These are phyloP conservation scores for Nematodospora valgi DNA, from an alignment of 805 yeast species.

Conservation along the genomic window DNA sequence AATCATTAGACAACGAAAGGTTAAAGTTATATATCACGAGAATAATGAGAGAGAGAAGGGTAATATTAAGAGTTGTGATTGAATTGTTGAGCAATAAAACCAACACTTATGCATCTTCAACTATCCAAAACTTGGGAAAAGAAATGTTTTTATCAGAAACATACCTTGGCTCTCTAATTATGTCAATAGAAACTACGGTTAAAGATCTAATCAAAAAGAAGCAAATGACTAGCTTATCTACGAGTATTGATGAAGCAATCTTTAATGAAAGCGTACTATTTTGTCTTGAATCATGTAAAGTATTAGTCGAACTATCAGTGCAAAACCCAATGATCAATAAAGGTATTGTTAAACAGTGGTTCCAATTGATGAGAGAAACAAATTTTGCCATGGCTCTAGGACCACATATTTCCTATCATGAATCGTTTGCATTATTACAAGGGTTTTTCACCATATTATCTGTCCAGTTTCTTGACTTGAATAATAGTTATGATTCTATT, in stretches of 20 bases:
- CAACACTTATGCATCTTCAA: slow-evolving; percentile 24
- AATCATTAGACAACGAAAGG: slow-evolving; percentile 24
- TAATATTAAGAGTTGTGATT: slow-evolving; percentile 40
- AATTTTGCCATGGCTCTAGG: slow-evolving; percentile 24
- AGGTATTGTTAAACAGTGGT: slow-evolving; percentile 50
- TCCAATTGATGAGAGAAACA: slow-evolving; percentile 41
- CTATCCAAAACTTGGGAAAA: slow-evolving; percentile 35
- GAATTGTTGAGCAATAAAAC: slow-evolving; percentile 45
- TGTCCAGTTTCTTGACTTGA: slow-evolving; percentile 54
- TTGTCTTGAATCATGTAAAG: slow-evolving; percentile 33
- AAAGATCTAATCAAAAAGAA: slow-evolving; percentile 10
- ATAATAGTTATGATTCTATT: slow-evolving; percentile 38
- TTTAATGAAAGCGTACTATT: slow-evolving; percentile 30
- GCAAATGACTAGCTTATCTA: slow-evolving; percentile 13
- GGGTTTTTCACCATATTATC: slow-evolving; percentile 48
- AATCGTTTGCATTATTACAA: slow-evolving; percentile 34
- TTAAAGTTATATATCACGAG: slow-evolving; percentile 31
- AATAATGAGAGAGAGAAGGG: slow-evolving; percentile 51
- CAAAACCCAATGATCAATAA: slow-evolving; percentile 32
- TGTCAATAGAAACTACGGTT: slow-evolving; percentile 12
- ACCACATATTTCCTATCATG: slow-evolving; percentile 22
- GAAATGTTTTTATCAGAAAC: slow-evolving; percentile 33
- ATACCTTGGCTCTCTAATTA: slow-evolving; percentile 21
- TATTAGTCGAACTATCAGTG: slow-evolving; percentile 36
- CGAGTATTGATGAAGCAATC: slow-evolving; percentile 17